Conservation (phyloP, 2,329 filamentous ascomycete genomes). For the Colletotrichum sp. region DNA sequence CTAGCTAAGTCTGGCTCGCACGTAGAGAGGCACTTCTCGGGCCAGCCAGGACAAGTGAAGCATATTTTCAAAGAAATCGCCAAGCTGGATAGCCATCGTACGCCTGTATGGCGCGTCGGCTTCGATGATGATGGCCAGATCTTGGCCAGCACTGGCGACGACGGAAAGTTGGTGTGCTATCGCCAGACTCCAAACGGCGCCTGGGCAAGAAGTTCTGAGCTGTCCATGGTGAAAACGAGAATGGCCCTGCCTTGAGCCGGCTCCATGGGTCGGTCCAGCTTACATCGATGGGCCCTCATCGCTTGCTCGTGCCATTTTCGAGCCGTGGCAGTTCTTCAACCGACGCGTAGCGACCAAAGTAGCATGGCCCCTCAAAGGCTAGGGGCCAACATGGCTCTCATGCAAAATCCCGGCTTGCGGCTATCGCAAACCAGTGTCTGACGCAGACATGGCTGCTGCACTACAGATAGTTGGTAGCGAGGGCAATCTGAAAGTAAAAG, state of each 20-base stretch:
- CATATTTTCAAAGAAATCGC: conserved; percentile 70
- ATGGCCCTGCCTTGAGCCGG: conserved; percentile 49
- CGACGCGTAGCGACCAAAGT: not conserved
- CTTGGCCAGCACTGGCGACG: conserved; percentile 77
- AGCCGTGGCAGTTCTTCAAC: not conserved
- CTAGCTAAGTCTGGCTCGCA: conserved; percentile 53
- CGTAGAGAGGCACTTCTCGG: conserved; percentile 57
- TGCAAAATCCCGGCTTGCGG: not conserved
- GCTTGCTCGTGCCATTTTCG: not conserved
- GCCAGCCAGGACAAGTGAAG: conserved; percentile 68
- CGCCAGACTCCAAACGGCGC: conserved; percentile 61
- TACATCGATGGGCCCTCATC: not conserved
- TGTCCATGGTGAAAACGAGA: conserved; percentile 61
- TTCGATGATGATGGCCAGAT: conserved; percentile 76
- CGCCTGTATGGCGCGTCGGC: conserved; percentile 76
- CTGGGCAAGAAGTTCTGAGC: conserved; percentile 66
- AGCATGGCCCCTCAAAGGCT: not conserved
- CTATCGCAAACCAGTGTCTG: not conserved
- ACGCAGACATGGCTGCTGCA: not conserved
- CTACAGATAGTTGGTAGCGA: not conserved
- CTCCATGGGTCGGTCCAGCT: not conserved
- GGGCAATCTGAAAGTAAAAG: not conserved
- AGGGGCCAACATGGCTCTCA: not conserved
- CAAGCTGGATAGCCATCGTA: conserved; percentile 69
- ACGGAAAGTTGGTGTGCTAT: conserved; percentile 70